Evolutionary conservation across 208 protist genomes (phyloP).

Genomic region (Porcisia hertigi): DNA sequence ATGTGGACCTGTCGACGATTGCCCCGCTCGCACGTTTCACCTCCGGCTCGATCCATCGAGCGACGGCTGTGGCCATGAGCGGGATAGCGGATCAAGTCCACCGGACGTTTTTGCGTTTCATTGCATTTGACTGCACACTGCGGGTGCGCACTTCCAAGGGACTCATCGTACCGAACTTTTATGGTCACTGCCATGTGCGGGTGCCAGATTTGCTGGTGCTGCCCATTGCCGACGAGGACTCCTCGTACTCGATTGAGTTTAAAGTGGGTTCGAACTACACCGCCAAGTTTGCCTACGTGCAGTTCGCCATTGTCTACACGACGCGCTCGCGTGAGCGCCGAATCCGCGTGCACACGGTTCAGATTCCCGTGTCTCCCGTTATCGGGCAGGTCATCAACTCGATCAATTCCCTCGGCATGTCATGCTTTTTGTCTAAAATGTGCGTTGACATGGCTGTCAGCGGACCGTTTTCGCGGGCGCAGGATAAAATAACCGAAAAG

Average conservation of each 20-base stretch:
- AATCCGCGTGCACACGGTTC: conserved; percentile 86
- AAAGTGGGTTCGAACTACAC: conserved; percentile 60
- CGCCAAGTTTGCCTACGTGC: conserved; percentile 75
- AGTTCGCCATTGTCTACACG: conserved; percentile 84
- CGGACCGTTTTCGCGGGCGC: conserved; percentile 58
- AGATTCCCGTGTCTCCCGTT: conserved; percentile 52
- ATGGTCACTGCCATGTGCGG: conserved; percentile 97
- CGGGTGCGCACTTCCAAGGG: conserved; percentile 93
- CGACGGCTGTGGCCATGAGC: conserved; percentile 53
- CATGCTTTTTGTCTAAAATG: conserved; percentile 74
- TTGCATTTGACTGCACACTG: conserved; percentile 96
- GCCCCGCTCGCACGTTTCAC: conserved; percentile 82
- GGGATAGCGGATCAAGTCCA: conserved; percentile 70
- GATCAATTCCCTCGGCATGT: conserved; percentile 64
- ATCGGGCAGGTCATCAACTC: conserved; percentile 72
- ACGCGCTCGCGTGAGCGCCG: conserved; percentile 71
- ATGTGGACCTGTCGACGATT: conserved; percentile 93
- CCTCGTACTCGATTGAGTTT: conserved; percentile 85
- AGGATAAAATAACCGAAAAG: conserved; percentile 59
- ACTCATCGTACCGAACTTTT: conserved; percentile 85
- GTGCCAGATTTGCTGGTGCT: conserved; percentile 95
- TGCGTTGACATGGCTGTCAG: conserved; percentile 64
- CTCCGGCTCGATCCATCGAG: conserved; percentile 71
- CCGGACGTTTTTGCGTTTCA: conserved; percentile 84
- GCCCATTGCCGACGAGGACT: conserved; percentile 91